These are phyloP conservation scores for Eutreptiella sp. DNA, from an alignment of 208 protist genomes.

Conservation along the genomic window DNA sequence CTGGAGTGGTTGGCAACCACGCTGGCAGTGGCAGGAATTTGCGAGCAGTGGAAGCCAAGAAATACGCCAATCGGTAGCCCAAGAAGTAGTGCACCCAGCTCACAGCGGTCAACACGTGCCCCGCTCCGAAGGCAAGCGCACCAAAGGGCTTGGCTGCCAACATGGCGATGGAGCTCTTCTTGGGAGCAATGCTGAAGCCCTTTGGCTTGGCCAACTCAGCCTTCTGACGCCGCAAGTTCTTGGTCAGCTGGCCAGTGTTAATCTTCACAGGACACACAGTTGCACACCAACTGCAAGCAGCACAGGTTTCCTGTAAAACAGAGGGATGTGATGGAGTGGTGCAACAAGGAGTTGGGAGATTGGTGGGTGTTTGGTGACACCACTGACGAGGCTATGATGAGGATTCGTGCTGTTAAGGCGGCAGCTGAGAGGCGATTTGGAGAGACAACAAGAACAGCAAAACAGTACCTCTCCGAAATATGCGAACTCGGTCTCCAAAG, in stretches of 20 bases:
- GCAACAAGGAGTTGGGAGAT: too few species aligned
- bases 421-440: too few species aligned
- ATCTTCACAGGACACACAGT: slow-evolving; percentile 46
- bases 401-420: too few species aligned
- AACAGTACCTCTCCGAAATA: slow-evolving; percentile 24
- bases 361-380: too few species aligned
- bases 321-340: too few species aligned
- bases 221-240: slow-evolving; percentile 6
- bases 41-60: too few species aligned
- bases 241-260: slow-evolving; percentile 44
- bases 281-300: slow-evolving; percentile 41
- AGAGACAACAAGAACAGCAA: too few species aligned
- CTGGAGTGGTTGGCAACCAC: background rate
- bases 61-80: too few species aligned
- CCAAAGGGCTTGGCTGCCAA: slow-evolving; percentile 27
- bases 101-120: background rate
- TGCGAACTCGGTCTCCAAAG: background rate
- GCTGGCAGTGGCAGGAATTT: too few species aligned
- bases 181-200: background rate
- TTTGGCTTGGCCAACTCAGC: background rate
- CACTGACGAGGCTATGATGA: too few species aligned
- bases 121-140: background rate
- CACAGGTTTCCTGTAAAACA: slow-evolving; percentile 39
- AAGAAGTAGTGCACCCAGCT: background rate
- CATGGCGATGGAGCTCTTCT: background rate